A percentile compares a stretch with the other conserved stretches of the same genome.
Conservation (phyloP, 179 eudicot genomes). For the Sideroxylon spinosum region DNA sequence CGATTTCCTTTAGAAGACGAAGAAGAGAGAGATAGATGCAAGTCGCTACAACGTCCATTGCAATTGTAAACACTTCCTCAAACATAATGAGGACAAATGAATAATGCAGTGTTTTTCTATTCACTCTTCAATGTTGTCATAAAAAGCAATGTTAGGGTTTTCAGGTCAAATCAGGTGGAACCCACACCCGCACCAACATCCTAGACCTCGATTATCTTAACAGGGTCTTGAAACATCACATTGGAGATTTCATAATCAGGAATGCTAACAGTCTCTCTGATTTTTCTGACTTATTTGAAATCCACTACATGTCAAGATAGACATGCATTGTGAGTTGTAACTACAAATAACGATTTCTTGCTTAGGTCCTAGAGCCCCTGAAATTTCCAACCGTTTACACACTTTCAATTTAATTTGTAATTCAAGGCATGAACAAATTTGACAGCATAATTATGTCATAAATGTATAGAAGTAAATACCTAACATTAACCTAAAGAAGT, state of each 20-base stretch:
- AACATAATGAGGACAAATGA: neutral
- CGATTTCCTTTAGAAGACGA: neutral
- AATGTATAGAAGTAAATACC: neutral
- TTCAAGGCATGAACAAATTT: neutral
- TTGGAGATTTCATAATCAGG: neutral
- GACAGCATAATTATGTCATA: neutral
- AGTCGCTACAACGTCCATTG: neutral
- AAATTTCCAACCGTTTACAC: neutral
- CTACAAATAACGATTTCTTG: neutral
- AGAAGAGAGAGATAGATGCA: neutral
- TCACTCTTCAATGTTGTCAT: neutral
- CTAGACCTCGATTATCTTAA: neutral
- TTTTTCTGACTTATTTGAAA: neutral
- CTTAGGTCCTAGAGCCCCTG: slow-evolving; percentile 5
- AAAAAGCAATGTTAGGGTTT: neutral
- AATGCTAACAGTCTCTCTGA: neutral
- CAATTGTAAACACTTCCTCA: neutral
- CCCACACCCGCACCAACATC: neutral
- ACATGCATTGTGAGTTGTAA: slow-evolving; percentile 2
- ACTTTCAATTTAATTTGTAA: neutral
- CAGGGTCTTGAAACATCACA: neutral
- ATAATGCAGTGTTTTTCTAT: neutral
- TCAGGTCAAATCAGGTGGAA: too few species aligned
- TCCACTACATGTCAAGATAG: neutral
- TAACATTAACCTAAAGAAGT: neutral